These are phyloP conservation scores for Diaporthe longicolla DNA, from an alignment of 2,329 filamentous ascomycete species.

Conservation along the genomic window DNA sequence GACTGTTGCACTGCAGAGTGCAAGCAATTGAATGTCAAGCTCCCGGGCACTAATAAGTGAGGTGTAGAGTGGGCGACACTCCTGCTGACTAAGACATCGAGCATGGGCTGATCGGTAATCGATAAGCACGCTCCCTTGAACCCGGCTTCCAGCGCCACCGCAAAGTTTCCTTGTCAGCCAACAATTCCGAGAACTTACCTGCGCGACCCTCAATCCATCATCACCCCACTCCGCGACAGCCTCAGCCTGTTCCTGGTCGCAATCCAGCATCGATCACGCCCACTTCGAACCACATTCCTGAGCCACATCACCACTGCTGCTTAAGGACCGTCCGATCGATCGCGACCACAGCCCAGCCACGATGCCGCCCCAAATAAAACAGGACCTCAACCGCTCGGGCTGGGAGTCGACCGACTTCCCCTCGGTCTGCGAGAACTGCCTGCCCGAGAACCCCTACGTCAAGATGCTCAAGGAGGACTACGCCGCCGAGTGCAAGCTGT, in stretches of 20 bases:
- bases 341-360: slow-evolving; percentile 41
- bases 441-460: slow-evolving; percentile 97
- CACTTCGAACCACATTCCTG: background rate
- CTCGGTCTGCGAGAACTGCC: slow-evolving; percentile 90
- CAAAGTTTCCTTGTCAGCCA: slow-evolving; percentile 21
- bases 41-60: background rate
- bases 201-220: slow-evolving; percentile 6
- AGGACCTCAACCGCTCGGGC: slow-evolving; percentile 93
- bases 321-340: background rate
- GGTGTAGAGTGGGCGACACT: background rate
- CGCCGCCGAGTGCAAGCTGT: slow-evolving; percentile 88
- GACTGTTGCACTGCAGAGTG: no score
- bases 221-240: slow-evolving; percentile 30
- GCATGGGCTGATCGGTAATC: slow-evolving; percentile 10
- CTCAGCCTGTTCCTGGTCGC: slow-evolving; percentile 4
- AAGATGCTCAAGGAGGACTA: slow-evolving; percentile 99
- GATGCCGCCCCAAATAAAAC: slow-evolving; percentile 95
- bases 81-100: background rate
- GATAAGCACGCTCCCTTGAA: slow-evolving; percentile 14
- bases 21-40: no score
- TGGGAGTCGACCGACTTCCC: slow-evolving; percentile 96
- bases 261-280: slow-evolving; percentile 1
- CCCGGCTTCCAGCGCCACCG: slow-evolving; percentile 20
- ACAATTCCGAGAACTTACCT: background rate
- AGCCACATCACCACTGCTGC: no score